A percentile compares a stretch with the other conserved stretches of the same genome.
phyloP scores from a whole-genome alignment of 139 green algal species.

The Pedinophyceae sp. region DNA sequence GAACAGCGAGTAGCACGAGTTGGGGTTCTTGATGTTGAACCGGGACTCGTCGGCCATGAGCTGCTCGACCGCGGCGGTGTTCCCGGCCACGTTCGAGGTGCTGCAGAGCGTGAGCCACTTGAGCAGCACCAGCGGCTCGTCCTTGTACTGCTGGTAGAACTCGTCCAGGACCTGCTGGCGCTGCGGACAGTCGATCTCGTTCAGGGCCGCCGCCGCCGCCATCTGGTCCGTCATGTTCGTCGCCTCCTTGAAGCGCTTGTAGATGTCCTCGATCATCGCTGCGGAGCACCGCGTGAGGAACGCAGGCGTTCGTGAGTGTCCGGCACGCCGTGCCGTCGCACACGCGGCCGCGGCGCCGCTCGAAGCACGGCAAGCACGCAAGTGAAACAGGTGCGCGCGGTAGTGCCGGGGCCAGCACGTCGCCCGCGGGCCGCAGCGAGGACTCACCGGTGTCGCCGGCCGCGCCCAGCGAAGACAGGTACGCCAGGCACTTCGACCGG shows the following conservation, averaged over 20 bases:
- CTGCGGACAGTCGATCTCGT: conserved; percentile 24
- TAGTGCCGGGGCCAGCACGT: neutral
- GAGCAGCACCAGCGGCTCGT: conserved; percentile 74
- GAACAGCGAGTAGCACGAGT: conserved; percentile 57
- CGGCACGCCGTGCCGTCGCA: neutral
- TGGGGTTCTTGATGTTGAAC: conserved; percentile 92
- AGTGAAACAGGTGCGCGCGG: neutral
- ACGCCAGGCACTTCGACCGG: conserved; percentile 66
- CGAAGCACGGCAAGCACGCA: neutral
- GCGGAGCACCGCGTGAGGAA: neutral
- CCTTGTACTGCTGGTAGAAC: conserved; percentile 73
- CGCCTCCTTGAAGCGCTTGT: conserved; percentile 22
- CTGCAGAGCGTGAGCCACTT: conserved; percentile 78
- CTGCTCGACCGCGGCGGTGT: conserved; percentile 44
- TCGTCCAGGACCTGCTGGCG: conserved; percentile 37
- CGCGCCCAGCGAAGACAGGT: conserved; percentile 56
- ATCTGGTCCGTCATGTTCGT: conserved; percentile 98
- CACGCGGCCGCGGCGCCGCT: neutral
- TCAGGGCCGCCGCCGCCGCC: conserved; percentile 51
- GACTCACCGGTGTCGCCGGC: conserved; percentile 31
- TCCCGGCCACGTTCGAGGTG: conserved; percentile 51
- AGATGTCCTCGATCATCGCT: neutral
- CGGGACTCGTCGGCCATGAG: conserved; percentile 63
- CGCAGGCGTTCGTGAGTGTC: neutral
- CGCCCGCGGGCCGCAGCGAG: conserved; percentile 19